phyloP scores from a whole-genome alignment of 2,329 filamentous ascomycete genomes.

The Botrytis deweyae region DNA sequence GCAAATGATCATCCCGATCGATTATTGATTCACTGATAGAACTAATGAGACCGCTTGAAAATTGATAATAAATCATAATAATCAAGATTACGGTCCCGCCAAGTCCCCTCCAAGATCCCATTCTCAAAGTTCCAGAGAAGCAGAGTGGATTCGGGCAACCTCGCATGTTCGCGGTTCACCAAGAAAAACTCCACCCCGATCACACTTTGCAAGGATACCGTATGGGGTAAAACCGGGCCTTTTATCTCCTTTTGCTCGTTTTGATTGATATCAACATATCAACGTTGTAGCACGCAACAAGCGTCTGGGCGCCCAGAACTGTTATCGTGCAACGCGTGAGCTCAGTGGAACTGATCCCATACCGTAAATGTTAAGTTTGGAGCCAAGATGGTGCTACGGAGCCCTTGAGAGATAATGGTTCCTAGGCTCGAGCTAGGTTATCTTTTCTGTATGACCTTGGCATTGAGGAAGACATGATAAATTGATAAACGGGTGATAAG shows the following conservation, averaged over 20 bases:
- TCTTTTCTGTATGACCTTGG: neutral
- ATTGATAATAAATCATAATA: constrained; percentile 8
- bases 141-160: neutral
- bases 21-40: neutral
- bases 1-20: neutral
- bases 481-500: neutral
- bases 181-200: neutral
- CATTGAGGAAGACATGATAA: neutral
- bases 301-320: constrained; percentile 1
- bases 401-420: neutral
- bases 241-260: neutral
- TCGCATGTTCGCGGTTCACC: neutral
- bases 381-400: neutral
- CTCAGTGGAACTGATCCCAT: neutral
- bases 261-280: neutral
- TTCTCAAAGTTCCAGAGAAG: neutral
- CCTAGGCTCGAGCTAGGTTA: neutral
- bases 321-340: constrained; percentile 5
- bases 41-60: neutral
- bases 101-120: neutral
- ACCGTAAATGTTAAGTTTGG: neutral
- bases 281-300: neutral
- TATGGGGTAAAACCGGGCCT: constrained; percentile 10
- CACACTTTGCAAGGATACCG: neutral
- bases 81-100: neutral